Evolutionary conservation across 805 yeast genomes (phyloP).

Genomic region (Lipomyces kockii): DNA sequence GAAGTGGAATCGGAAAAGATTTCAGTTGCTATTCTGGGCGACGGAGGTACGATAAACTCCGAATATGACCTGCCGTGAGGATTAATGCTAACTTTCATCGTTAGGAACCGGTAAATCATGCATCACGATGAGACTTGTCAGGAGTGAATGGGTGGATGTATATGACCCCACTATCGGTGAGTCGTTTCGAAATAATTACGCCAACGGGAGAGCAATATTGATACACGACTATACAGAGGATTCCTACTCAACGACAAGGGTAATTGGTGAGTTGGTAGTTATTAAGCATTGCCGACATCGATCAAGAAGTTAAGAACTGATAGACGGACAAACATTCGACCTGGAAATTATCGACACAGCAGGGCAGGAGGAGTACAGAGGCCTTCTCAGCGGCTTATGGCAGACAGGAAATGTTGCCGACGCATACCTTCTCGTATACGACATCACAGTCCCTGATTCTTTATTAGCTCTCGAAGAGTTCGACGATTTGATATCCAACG

Average conservation of each 20-base stretch:
- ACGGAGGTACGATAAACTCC: slow-evolving; percentile 41
- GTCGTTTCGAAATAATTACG: slow-evolving; percentile 1
- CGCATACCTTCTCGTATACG: slow-evolving; percentile 45
- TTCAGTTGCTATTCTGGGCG: slow-evolving; percentile 44
- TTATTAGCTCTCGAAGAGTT: slow-evolving; percentile 44
- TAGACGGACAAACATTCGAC: slow-evolving; percentile 54
- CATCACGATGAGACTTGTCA: slow-evolving; percentile 44
- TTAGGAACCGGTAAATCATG: slow-evolving; percentile 39
- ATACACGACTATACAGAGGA: slow-evolving; percentile 36
- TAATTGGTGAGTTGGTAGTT: slow-evolving; percentile 40
- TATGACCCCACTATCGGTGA: slow-evolving; percentile 46
- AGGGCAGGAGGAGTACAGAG: slow-evolving; percentile 77
- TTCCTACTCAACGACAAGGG: slow-evolving; percentile 43
- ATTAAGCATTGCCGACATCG: not conserved
- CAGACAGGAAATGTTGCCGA: slow-evolving; percentile 42
- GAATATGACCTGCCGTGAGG: not conserved
- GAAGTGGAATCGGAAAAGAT: slow-evolving; percentile 27
- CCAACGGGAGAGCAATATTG: not conserved
- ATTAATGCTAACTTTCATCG: slow-evolving; percentile 27
- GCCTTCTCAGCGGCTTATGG: slow-evolving; percentile 49
- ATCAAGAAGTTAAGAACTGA: not conserved
- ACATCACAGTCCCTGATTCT: slow-evolving; percentile 42
- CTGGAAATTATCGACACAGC: slow-evolving; percentile 76
- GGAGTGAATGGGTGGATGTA: slow-evolving; percentile 47
- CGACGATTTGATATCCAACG: slow-evolving; percentile 57